Conservation (phyloP, 352 stramenopile genomes). For the Halophytophthora polymorphica region DNA sequence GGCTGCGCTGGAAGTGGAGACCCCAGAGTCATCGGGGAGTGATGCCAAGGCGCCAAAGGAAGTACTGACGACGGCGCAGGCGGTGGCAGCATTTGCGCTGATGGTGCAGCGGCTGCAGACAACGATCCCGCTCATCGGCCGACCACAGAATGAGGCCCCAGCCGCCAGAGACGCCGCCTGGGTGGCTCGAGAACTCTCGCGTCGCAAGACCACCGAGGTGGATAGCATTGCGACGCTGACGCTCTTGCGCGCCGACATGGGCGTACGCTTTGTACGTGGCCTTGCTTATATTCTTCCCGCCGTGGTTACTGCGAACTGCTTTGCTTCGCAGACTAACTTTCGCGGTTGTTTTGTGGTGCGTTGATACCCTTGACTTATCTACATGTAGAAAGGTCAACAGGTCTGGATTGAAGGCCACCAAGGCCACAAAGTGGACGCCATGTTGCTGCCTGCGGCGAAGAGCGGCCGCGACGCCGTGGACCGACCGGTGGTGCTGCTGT, state of each 20-base stretch:
- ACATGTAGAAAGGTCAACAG: conserved; percentile 65
- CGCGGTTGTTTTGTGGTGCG: background rate
- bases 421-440: conserved; percentile 70
- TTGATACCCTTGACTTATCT: background rate
- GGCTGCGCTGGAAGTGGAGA: conserved; percentile 18
- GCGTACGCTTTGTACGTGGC: conserved; percentile 63
- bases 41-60: too few relatives aligned
- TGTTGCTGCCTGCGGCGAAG: conserved; percentile 63
- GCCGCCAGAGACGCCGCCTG: conserved; percentile 40
- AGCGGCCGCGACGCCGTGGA: conserved; percentile 27
- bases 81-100: conserved; percentile 28
- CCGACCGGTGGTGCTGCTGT: conserved; percentile 63
- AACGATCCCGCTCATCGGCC: conserved; percentile 35
- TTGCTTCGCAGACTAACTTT: conserved; percentile 1
- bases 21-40: too few relatives aligned
- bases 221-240: conserved; percentile 74
- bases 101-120: conserved; percentile 29
- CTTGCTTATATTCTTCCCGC: background rate
- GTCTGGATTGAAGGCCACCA: conserved; percentile 70
- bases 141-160: conserved; percentile 31
- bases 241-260: conserved; percentile 80
- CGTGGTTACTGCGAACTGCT: background rate
- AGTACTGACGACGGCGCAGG: conserved; percentile 7
- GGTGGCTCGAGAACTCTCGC: conserved; percentile 54
- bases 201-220: conserved; percentile 30